Evolutionary conservation across 2,329 filamentous ascomycete species (phyloP).

Genomic region (Blastomyces parvus): DNA sequence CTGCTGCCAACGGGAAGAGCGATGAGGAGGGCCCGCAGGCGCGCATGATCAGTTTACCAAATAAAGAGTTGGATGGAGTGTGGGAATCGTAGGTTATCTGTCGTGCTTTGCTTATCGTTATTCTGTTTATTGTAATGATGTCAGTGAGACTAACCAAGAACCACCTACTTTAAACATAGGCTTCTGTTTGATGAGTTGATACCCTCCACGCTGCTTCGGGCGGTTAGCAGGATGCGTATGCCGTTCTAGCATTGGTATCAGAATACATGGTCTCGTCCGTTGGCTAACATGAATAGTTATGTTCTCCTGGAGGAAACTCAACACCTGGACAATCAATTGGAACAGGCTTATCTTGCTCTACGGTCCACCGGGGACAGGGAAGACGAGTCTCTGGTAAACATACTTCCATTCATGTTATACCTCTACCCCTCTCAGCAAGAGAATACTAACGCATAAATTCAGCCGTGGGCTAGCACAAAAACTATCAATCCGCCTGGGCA

Average conservation of each 20-base stretch:
- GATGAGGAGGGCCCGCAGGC: slow-evolving; percentile 25
- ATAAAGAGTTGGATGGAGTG: slow-evolving; percentile 30
- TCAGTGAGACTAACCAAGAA: background rate
- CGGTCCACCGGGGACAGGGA: slow-evolving; percentile 88
- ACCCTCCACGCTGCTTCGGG: slow-evolving; percentile 33
- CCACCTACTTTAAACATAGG: slow-evolving; percentile 13
- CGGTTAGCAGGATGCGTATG: slow-evolving; percentile 33
- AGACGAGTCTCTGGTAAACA: slow-evolving; percentile 41
- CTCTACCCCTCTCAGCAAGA: background rate
- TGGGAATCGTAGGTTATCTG: slow-evolving; percentile 35
- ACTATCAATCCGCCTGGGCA: slow-evolving; percentile 39
- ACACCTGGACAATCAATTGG: slow-evolving; percentile 35
- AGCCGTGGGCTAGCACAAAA: slow-evolving; percentile 42
- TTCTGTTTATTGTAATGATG: background rate
- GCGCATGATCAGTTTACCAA: slow-evolving; percentile 30
- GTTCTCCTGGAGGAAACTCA: slow-evolving; percentile 28
- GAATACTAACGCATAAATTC: slow-evolving; percentile 3
- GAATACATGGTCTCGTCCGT: background rate
- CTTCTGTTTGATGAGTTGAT: slow-evolving; percentile 38
- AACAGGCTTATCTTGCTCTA: slow-evolving; percentile 65
- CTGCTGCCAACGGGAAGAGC: slow-evolving; percentile 11
- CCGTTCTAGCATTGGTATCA: background rate
- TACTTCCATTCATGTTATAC: background rate
- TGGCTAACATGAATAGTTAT: slow-evolving; percentile 17
- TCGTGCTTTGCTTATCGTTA: background rate